These are phyloP conservation scores for Aureobasidium namibiae DNA, from an alignment of 2,329 filamentous ascomycete species.

Conservation along the genomic window DNA sequence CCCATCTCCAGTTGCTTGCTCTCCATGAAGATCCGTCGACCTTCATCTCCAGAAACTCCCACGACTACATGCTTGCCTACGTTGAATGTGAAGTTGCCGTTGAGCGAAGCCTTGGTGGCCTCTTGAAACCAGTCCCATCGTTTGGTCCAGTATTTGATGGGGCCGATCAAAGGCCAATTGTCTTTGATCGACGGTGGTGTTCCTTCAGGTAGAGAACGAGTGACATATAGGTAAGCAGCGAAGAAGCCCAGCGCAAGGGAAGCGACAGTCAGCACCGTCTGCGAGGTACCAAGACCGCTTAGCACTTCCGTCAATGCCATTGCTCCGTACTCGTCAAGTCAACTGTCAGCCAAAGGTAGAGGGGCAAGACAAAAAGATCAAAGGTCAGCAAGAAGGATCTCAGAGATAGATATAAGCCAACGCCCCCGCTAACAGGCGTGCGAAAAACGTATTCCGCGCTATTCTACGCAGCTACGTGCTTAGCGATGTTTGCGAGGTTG, in stretches of 20 bases:
- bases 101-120: constrained; percentile 24
- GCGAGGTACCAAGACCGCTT: background rate
- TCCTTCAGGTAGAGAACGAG: constrained; percentile 20
- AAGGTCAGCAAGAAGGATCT: background rate
- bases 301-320: background rate
- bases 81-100: constrained; percentile 43
- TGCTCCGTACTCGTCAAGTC: too few relatives aligned
- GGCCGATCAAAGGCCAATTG: constrained; percentile 37
- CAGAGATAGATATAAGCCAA: background rate
- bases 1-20: constrained; percentile 36
- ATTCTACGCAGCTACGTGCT: background rate
- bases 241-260: background rate
- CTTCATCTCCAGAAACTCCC: constrained; percentile 36
- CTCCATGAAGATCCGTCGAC: constrained; percentile 39
- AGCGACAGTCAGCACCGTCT: background rate
- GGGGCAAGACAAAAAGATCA: background rate
- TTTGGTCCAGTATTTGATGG: constrained; percentile 38
- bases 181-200: constrained; percentile 18
- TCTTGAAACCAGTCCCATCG: constrained; percentile 38
- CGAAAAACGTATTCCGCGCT: background rate
- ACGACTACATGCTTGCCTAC: constrained; percentile 39
- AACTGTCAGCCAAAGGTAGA: background rate
- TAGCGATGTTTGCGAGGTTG: constrained; percentile 1
- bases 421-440: background rate
- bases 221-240: constrained; percentile 17